A percentile compares a stretch with the other conserved stretches of the same genome.
Evolutionary conservation across 1,139 yeast genomes (phyloP).

Genomic region (Petasospora rhodanensis): DNA sequence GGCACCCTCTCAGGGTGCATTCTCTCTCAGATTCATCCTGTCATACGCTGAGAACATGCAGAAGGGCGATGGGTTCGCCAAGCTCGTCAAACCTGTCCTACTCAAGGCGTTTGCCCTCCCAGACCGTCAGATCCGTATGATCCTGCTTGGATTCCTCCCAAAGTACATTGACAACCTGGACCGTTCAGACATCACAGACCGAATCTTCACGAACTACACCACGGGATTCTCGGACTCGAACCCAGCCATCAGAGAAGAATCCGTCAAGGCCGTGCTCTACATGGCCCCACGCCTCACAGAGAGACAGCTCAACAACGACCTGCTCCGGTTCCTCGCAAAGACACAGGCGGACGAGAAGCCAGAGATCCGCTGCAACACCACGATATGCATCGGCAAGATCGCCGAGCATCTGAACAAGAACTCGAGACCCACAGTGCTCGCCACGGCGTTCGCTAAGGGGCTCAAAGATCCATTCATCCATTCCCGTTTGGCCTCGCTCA

Average conservation of each 20-base stretch:
- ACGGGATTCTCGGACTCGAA: constrained; percentile 87
- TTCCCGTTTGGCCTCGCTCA: constrained; percentile 71
- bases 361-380: constrained; percentile 81
- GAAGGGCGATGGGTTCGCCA: constrained; percentile 38
- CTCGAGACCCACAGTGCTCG: constrained; percentile 66
- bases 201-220: constrained; percentile 61
- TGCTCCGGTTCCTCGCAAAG: constrained; percentile 76
- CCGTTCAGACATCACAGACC: constrained; percentile 61
- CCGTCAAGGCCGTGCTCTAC: constrained; percentile 64
- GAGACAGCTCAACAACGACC: constrained; percentile 82
- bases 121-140: constrained; percentile 74
- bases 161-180: constrained; percentile 47
- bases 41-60: constrained; percentile 41
- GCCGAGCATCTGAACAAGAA: constrained; percentile 56
- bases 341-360: constrained; percentile 83
- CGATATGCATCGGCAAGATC: constrained; percentile 69
- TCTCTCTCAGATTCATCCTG: constrained; percentile 43
- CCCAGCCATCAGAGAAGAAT: constrained; percentile 72
- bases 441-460: constrained; percentile 84
- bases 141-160: constrained; percentile 62
- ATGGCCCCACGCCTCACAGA: constrained; percentile 67
- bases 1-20: constrained; percentile 28
- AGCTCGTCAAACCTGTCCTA: constrained; percentile 57
- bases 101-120: constrained; percentile 58
- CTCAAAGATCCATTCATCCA: constrained; percentile 77